These are phyloP conservation scores for Aleurites moluccanus DNA, from an alignment of 441 rosid species.

Conservation along the genomic window DNA sequence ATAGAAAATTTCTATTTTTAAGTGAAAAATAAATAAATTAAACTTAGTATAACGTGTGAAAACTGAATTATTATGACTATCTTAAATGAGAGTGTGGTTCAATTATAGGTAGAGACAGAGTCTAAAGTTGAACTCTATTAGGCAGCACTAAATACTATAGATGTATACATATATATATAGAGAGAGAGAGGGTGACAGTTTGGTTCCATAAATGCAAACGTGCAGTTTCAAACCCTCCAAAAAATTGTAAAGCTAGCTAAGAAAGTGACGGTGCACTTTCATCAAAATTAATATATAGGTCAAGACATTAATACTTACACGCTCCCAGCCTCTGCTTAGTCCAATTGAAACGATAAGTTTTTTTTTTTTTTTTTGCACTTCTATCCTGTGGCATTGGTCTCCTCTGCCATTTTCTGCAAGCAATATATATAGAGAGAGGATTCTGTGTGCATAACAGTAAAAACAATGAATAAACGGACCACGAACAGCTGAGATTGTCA, in stretches of 20 bases:
- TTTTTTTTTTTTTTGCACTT: neutral
- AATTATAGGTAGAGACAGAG: constrained; percentile 2
- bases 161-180: neutral
- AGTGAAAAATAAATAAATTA: too few relatives aligned
- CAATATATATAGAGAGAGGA: constrained; percentile 1
- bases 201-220: constrained; percentile 17
- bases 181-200: neutral
- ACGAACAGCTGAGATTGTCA: constrained; percentile 17
- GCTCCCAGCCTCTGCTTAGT: neutral
- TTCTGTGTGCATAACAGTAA: constrained; percentile 8
- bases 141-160: neutral
- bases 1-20: too few relatives aligned
- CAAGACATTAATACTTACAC: neutral
- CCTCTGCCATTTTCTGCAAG: neutral
- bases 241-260: neutral
- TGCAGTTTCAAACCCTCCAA: constrained; percentile 4
- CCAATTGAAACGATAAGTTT: neutral
- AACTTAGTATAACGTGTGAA: too few relatives aligned
- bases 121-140: neutral
- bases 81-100: neutral
- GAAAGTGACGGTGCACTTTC: constrained; percentile 11
- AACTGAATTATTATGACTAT: too few relatives aligned
- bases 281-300: neutral
- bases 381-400: neutral
- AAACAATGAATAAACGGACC: constrained; percentile 21